phyloP scores from a whole-genome alignment of 2,329 filamentous ascomycete species.

The Venturia carpophila region DNA sequence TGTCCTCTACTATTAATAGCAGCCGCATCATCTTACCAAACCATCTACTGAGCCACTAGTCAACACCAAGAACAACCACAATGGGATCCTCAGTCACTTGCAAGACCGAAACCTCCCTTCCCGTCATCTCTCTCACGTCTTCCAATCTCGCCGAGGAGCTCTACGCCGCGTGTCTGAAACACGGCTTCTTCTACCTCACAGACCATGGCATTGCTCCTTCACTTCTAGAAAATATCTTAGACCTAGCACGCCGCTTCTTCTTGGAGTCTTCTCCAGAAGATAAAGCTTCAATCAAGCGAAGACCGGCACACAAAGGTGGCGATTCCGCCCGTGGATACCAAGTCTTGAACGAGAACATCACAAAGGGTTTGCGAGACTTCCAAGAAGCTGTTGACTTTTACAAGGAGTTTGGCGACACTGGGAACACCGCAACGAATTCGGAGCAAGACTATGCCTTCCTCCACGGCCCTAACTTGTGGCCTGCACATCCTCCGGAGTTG shows the following conservation, averaged over 20 bases:
- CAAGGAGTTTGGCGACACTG: slow-evolving; percentile 29
- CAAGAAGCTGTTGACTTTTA: slow-evolving; percentile 37
- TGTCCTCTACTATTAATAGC: too few species aligned
- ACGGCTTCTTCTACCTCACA: slow-evolving; percentile 39
- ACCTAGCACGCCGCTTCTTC: slow-evolving; percentile 32
- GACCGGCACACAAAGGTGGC: slow-evolving; percentile 29
- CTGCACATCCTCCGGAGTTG: slow-evolving; percentile 27
- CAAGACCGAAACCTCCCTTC: slow-evolving; percentile 30
- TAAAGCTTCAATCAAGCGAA: slow-evolving; percentile 31
- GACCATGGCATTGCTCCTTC: slow-evolving; percentile 33
- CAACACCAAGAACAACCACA: not conserved
- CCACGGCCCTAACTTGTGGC: slow-evolving; percentile 39
- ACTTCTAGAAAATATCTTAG: slow-evolving; percentile 26
- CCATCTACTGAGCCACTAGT: not conserved
- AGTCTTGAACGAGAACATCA: slow-evolving; percentile 33
- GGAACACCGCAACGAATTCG: slow-evolving; percentile 20
- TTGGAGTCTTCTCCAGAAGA: slow-evolving; percentile 23
- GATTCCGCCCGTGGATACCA: slow-evolving; percentile 35
- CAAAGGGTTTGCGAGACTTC: slow-evolving; percentile 29
- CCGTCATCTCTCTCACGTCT: slow-evolving; percentile 55
- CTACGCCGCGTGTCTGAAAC: slow-evolving; percentile 31
- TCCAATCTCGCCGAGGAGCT: slow-evolving; percentile 25
- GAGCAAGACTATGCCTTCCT: slow-evolving; percentile 27
- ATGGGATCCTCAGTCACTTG: not conserved
- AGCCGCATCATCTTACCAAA: too few species aligned